Base-by-base conservation (phyloP, 2,329 filamentous ascomycete species). In the Amylocarpus encephaloides region DNA sequence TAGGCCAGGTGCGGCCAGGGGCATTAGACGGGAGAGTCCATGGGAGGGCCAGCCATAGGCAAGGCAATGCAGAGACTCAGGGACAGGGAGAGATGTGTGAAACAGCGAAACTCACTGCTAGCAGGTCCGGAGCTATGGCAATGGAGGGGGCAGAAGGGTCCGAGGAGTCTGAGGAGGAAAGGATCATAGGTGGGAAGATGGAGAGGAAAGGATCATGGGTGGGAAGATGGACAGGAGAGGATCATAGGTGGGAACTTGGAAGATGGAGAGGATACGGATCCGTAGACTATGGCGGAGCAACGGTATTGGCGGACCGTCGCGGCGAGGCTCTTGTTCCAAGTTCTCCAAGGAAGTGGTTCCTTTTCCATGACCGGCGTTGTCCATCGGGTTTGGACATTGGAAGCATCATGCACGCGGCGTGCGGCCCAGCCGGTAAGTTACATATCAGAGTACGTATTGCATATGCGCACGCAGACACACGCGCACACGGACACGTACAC, bases 271-370 rank as follows among this genome's bases (percentile, higher is more conserved):
- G 34, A n/a, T n/a, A n/a, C n/a, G n/a, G n/a, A n/a, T n/a, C n/a
- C n/a, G 22, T 26, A 26, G 4, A 26, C 39, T 43, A 47, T 30
- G 40, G 30, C 22, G 43, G 15, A 35, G 43, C 41, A 57, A 48
- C 59, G 57, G 57, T 57, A 54, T 57, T 52, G 44, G 46, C 60
- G 59, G 61, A 59, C 61, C 60, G 61, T 43, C 50, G 43, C 58
- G 45, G 55, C 61, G 58, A 62, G 22, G 38, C 33, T 48, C 48
- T 47, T 29, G 19, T 22, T 11, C 46, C 16, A 15, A 30, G 6
- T 26, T 35, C 13, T n/a, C n/a, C n/a, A n/a, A n/a, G n/a, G n/a
- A n/a, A n/a, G n/a, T n/a, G n/a, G n/a, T n/a, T n/a, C n/a, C n/a
- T n/a, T n/a, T n/a, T n/a, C n/a, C n/a, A 34, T 13, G 32, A 34